These are phyloP conservation scores for Tulasnella sp. DNA, from an alignment of 768 basidiomycete genomes.

Conservation along the genomic window DNA sequence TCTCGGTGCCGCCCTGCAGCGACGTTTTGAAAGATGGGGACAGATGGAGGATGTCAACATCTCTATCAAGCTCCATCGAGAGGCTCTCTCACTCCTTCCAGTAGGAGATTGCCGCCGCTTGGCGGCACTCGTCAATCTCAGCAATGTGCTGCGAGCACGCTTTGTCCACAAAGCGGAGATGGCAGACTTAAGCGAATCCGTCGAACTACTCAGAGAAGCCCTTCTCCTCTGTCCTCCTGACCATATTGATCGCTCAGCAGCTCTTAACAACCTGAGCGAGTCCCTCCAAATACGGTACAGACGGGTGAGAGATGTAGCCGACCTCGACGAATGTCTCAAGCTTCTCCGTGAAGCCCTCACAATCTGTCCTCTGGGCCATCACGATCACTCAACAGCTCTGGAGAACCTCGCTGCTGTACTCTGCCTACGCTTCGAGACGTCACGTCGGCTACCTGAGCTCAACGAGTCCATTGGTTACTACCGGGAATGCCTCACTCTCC, in stretches of 20 bases:
- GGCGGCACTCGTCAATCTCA: no score
- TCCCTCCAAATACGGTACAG: background rate
- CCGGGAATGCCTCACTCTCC: background rate
- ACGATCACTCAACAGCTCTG: background rate
- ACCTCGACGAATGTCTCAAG: background rate
- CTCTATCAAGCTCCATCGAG: no score
- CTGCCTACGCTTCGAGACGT: no score
- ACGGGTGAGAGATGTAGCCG: background rate
- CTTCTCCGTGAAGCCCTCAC: background rate
- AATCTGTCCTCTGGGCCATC: background rate
- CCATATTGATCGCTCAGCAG: background rate
- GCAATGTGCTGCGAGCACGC: no score
- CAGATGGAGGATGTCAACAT: no score
- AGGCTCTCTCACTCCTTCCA: no score
- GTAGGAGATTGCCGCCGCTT: no score
- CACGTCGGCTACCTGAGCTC: no score
- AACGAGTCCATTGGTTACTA: background rate
- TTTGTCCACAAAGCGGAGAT: background rate
- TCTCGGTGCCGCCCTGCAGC: background rate
- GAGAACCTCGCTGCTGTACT: background rate
- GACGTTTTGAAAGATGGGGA: background rate
- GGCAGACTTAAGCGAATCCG: background rate
- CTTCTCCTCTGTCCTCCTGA: background rate
- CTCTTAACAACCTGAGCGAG: background rate
- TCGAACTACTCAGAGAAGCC: background rate